Evolutionary conservation across 345 rosid genomes (phyloP).

Genomic region (Eucalyptus sp.): DNA sequence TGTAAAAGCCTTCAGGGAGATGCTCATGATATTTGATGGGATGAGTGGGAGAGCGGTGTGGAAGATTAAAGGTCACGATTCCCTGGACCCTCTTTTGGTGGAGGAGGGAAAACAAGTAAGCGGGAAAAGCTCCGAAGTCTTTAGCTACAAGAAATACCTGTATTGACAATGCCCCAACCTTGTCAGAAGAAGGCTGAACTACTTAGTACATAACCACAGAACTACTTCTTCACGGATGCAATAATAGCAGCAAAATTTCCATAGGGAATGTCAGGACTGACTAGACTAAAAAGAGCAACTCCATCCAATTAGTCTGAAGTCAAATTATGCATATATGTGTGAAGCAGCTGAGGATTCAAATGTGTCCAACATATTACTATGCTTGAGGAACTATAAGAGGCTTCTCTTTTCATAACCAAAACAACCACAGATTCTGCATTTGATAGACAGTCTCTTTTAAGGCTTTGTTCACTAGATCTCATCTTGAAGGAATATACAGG

Average conservation of each 20-base stretch:
- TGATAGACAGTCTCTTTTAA: background rate
- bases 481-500: background rate
- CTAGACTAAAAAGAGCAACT: background rate
- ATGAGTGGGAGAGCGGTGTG: conserved; percentile 16
- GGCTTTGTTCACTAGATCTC: background rate
- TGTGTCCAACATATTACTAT: background rate
- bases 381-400: background rate
- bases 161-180: background rate
- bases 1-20: conserved; percentile 54
- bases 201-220: background rate
- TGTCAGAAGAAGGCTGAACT: background rate
- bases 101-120: conserved; percentile 20
- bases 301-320: background rate
- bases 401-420: background rate
- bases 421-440: background rate
- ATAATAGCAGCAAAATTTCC: background rate
- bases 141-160: conserved; percentile 44
- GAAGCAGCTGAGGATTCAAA: background rate
- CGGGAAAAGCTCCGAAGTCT: conserved; percentile 35
- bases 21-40: background rate
- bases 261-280: background rate
- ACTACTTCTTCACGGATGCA: background rate
- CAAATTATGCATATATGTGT: background rate
- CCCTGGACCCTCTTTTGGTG: conserved; percentile 34
- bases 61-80: conserved; percentile 32